A percentile compares a stretch with the other conserved stretches of the same genome.
These are phyloP conservation scores for Thielaviopsis populi DNA, from an alignment of 2,329 filamentous ascomycete species.

Conservation along the genomic window DNA sequence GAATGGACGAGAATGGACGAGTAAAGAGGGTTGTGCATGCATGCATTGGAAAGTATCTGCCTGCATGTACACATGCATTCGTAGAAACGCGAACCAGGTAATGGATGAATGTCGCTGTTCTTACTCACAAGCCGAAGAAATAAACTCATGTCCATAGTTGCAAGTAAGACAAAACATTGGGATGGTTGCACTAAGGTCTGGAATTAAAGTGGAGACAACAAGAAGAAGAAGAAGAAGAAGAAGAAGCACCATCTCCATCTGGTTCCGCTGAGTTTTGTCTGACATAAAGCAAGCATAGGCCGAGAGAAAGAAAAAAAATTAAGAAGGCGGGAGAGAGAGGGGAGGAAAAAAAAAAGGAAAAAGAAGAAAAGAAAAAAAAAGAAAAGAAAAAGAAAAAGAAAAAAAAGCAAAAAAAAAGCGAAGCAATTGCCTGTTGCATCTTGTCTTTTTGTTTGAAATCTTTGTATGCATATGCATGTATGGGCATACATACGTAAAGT, in stretches of 20 bases:
- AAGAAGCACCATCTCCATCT: no score
- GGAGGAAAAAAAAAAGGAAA: not conserved
- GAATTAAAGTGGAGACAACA: not conserved
- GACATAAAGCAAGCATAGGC: not conserved
- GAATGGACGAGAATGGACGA: not conserved
- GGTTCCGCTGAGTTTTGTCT: not conserved
- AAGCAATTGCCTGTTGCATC: not conserved
- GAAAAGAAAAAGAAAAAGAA: not conserved
- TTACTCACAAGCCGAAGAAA: not conserved
- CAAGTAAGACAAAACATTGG: not conserved
- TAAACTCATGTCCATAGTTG: not conserved
- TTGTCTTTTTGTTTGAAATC: not conserved
- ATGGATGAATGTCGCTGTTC: not conserved
- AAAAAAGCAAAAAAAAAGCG: not conserved
- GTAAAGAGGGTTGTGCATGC: not conserved
- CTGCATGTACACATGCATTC: no score
- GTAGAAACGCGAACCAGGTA: not conserved
- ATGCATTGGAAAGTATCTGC: no score
- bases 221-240: no score
- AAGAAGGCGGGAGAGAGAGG: not conserved
- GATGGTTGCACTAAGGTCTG: conserved; percentile 2
- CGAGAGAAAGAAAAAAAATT: not conserved
- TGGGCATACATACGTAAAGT: no score
- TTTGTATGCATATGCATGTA: no score
- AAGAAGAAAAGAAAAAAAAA: not conserved